Evolutionary conservation across 352 stramenopile species (phyloP).

Genomic region (Poterioochromonas sp.): DNA sequence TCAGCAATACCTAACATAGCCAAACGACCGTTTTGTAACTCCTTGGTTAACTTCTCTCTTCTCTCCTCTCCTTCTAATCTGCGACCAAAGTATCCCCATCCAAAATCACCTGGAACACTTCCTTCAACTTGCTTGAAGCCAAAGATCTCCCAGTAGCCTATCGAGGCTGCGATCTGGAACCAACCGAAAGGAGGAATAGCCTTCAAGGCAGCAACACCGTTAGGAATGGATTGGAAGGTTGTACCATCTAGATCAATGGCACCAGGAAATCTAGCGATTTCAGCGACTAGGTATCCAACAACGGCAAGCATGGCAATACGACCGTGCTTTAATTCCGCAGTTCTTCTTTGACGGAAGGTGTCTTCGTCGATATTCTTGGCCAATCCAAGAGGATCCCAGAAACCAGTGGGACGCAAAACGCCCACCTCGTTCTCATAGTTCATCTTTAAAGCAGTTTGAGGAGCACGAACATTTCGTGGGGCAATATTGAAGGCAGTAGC

Average conservation of each 20-base stretch:
- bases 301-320: slow-evolving; percentile 60
- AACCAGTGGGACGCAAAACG: neutral
- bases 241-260: neutral
- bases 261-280: slow-evolving; percentile 24
- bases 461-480: neutral
- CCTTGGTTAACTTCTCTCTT: slow-evolving; percentile 54
- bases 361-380: neutral
- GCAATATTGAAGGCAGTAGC: neutral
- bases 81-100: slow-evolving; percentile 12
- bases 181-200: slow-evolving; percentile 30
- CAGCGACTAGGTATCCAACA: slow-evolving; percentile 43
- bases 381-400: slow-evolving; percentile 16
- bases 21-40: slow-evolving; percentile 61
- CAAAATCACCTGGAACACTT: neutral
- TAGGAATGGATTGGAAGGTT: neutral
- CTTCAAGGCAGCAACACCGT: slow-evolving; percentile 24
- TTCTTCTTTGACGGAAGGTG: neutral
- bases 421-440: neutral
- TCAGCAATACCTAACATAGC: slow-evolving; percentile 60
- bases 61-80: slow-evolving; percentile 38
- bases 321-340: slow-evolving; percentile 59
- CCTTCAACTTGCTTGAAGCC: neutral
- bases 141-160: slow-evolving; percentile 35
- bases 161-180: slow-evolving; percentile 32
- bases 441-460: slow-evolving; percentile 9